Base-by-base conservation (phyloP, 1,284 basidiomycete genomes). In the Cryptococcus depauperatus region DNA sequence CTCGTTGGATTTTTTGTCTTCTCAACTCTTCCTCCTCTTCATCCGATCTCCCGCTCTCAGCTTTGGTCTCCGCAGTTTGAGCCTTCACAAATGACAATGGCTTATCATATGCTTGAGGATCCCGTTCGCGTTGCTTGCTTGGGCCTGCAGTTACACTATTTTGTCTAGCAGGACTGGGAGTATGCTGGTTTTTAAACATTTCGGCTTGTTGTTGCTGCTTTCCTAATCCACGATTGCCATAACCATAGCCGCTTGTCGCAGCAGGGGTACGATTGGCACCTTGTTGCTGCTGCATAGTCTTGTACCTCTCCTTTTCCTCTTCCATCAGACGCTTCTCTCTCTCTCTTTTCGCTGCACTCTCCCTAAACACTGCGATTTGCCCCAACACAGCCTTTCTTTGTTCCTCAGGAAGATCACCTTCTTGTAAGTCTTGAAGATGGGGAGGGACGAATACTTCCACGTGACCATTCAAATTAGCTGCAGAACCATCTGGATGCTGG, bases 401-500 rank as follows among this genome's bases (percentile, higher is more conserved):
- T 1, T 86, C 85, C 71, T 93, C 91, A n/a, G 91, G 91, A 23
- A 97, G 77, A 62, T 96, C 91, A 41, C 88, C 86, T 72, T 92
- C 88, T 62, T 92, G 85, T 28, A 97, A 76, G 68, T 96, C 91
- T 68, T 92, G 88, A 21, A 97, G 76, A 71, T 96, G 92, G 5
- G 88, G 87, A 9, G 92, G 91, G 27, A 96, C 88, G 51, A 88
- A 80, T 61, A 67, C 63, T n/a, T 62, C 45, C 5, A 22, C 25
- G 66, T 55, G 5, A 3, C 59, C 58, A 78, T 82, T 27, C 46
- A 77, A 80, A 0, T 79, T 77, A 2, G 81, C 80, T 38, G 81
- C 79, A 59, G 82, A 30, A 10, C 37, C 81, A 1, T 62, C 57
- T 1, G 72, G 65, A 37, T 63, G 62, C n/a, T 55, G 46, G 19